Evolutionary conservation across 2,329 filamentous ascomycete species (phyloP).

Genomic region (Paraphaeosphaeria sporulosa): DNA sequence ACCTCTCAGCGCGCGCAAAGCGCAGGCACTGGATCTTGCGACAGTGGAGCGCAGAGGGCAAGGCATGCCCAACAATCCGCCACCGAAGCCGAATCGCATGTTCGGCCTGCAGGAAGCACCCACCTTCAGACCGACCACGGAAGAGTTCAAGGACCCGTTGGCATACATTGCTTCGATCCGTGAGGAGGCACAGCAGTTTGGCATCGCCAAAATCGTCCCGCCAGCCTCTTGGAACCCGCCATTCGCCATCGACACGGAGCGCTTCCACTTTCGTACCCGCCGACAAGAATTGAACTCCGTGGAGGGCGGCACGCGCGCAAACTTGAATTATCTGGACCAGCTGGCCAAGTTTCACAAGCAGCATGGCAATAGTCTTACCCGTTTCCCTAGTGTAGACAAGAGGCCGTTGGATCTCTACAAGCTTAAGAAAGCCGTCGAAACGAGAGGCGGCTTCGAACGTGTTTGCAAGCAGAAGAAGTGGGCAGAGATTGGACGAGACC

Average conservation of each 20-base stretch:
- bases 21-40: slow-evolving; percentile 77
- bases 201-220: slow-evolving; percentile 94
- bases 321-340: slow-evolving; percentile 94
- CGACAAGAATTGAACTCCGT: slow-evolving; percentile 97
- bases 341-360: slow-evolving; percentile 97
- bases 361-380: slow-evolving; percentile 90
- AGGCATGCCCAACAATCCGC: slow-evolving; percentile 76
- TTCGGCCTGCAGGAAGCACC: slow-evolving; percentile 90
- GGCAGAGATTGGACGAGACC: slow-evolving; percentile 95
- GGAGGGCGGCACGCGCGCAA: slow-evolving; percentile 96
- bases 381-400: slow-evolving; percentile 96
- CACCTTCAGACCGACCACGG: slow-evolving; percentile 86
- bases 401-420: slow-evolving; percentile 94
- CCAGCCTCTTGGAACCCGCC: slow-evolving; percentile 93
- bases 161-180: slow-evolving; percentile 93
- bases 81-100: slow-evolving; percentile 77
- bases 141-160: slow-evolving; percentile 94
- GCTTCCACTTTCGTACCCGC: slow-evolving; percentile 94
- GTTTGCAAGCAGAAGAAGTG: slow-evolving; percentile 99
- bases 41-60: slow-evolving; percentile 93
- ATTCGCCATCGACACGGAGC: slow-evolving; percentile 97
- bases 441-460: slow-evolving; percentile 91
- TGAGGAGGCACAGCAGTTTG: slow-evolving; percentile 84
- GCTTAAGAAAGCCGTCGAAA: slow-evolving; percentile 95
- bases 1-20: slow-evolving; percentile 70